Conservation (phyloP, 2,329 filamentous ascomycete species). For the Incumbomyces delicatus region DNA sequence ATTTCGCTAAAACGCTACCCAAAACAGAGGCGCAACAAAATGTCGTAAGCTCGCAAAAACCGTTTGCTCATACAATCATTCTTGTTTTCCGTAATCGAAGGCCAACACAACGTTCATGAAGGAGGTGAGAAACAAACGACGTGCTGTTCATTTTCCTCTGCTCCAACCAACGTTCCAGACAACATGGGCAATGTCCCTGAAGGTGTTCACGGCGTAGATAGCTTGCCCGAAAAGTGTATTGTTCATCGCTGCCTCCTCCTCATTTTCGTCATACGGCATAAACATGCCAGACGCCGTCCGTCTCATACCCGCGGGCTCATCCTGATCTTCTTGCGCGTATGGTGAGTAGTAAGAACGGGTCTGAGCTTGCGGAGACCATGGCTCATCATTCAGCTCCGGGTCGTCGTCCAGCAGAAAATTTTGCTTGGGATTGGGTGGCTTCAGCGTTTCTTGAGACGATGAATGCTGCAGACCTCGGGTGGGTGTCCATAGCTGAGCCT, state of each 20-base stretch:
- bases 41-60: no score
- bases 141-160: not conserved
- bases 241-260: slow-evolving; percentile 45
- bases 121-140: no score
- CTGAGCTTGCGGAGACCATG: slow-evolving; percentile 32
- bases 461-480: slow-evolving; percentile 52
- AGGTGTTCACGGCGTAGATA: slow-evolving; percentile 65
- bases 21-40: no score
- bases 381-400: slow-evolving; percentile 41
- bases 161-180: slow-evolving; percentile 58
- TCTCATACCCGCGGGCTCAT: slow-evolving; percentile 53
- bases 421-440: slow-evolving; percentile 57
- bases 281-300: slow-evolving; percentile 82
- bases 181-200: slow-evolving; percentile 54
- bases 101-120: no score
- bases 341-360: slow-evolving; percentile 10
- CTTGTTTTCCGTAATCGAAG: no score
- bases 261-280: slow-evolving; percentile 74
- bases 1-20: no score
- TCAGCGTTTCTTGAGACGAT: slow-evolving; percentile 71
- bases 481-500: slow-evolving; percentile 34
- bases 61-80: no score
- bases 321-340: slow-evolving; percentile 38
- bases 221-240: slow-evolving; percentile 66
- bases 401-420: slow-evolving; percentile 57